Base-by-base conservation (phyloP, 768 basidiomycete species). In the Calocybe indica region DNA sequence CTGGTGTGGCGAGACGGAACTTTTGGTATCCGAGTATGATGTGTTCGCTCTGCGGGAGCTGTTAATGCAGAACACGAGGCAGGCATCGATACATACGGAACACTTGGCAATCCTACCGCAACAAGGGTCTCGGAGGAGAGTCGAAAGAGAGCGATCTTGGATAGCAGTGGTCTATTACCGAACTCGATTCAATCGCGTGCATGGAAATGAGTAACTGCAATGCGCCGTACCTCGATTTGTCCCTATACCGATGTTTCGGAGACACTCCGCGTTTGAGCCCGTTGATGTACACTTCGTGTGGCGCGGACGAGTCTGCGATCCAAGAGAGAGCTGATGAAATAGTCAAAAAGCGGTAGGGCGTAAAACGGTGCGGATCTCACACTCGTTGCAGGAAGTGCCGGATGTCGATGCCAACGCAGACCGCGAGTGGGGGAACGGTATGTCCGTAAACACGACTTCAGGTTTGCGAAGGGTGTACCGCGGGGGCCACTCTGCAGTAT, bases 211-310 rank as follows among this genome's bases (percentile, higher is more conserved):
- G 38, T 12, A 3, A 35, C 1, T 11, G 2, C 9, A 35, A 35
- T 13, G 37, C 1, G 8, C 47, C 63, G 42, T 47, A 85, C 89
- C 82, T 78, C 36, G 77, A 81, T 61, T 83, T 83, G 6, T 74
- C 65, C 31, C 74, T 74, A 52, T 77, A 70, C 22, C 85, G 73
- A 55, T 88, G 79, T 58, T 87, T 90, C 0, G 83, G 78, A 8
- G 86, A 69, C 1, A 87, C 80, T 1, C 90, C 90, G 39, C 90
- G 81, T 56, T 78, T 83, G n/a, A 83, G 66, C 2, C 91, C 90
- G 51, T 88, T 88, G 53, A 88, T 87, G 40, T 92, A 58, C 14
- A 89, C 73, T 58, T 94, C 88, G 29, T 66, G 60, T 4, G 22
- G 22, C 5, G 67, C 50, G n/a, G 55, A 46, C 0, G 73, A 68